Conservation (phyloP, 768 basidiomycete genomes). For the Boletus vermiculosoides region DNA sequence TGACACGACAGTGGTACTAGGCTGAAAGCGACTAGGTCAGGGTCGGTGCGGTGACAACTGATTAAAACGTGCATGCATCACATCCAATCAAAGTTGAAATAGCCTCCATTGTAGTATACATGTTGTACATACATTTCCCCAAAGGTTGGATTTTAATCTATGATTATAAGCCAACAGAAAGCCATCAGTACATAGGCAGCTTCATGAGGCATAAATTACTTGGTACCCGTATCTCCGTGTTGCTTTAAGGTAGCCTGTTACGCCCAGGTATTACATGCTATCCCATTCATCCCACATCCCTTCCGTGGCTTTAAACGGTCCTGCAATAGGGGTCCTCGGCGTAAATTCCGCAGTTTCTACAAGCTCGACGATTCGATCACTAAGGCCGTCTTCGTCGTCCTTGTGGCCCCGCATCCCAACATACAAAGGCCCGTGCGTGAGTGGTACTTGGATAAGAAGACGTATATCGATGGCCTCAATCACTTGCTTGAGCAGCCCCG, state of each 20-base stretch:
- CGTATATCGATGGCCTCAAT: slow-evolving; percentile 72
- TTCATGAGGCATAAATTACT: slow-evolving; percentile 18
- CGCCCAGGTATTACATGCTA: slow-evolving; percentile 47
- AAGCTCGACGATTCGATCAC: slow-evolving; percentile 67
- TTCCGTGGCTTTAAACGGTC: slow-evolving; percentile 15
- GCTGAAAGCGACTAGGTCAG: background rate
- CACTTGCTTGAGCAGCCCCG: slow-evolving; percentile 77
- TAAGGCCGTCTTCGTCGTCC: slow-evolving; percentile 54
- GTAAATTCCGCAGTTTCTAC: slow-evolving; percentile 64
- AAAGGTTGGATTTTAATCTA: background rate
- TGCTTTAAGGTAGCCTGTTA: background rate
- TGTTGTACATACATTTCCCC: slow-evolving; percentile 13
- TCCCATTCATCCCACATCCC: slow-evolving; percentile 74
- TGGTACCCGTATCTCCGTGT: background rate
- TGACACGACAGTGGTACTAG: background rate
- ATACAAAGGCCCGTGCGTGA: slow-evolving; percentile 46
- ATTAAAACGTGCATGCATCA: background rate
- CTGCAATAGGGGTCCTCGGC: slow-evolving; percentile 31
- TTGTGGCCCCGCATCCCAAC: slow-evolving; percentile 62
- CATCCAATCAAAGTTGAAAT: background rate
- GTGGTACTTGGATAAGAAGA: slow-evolving; percentile 47
- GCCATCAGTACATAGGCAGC: background rate
- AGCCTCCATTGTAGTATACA: slow-evolving; percentile 7
- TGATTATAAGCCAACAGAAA: background rate
- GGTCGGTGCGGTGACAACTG: background rate